phyloP scores from a whole-genome alignment of 331 rosid species.

The Quercus lobata region DNA sequence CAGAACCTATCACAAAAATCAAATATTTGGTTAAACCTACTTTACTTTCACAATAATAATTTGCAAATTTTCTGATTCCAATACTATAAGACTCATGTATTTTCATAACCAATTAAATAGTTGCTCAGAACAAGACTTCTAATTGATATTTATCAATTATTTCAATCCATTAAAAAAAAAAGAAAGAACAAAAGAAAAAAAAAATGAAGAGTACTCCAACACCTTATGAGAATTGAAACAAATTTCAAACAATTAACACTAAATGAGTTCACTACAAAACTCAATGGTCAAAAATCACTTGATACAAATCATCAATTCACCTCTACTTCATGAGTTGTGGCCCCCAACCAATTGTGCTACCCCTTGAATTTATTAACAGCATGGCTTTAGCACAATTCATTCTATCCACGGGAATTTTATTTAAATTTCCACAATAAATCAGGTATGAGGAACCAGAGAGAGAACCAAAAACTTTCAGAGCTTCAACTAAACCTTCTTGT shows the following conservation, averaged over 20 bases:
- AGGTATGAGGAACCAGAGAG: background rate
- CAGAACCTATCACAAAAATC: conserved; percentile 64
- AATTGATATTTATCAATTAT: background rate
- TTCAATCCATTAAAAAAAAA: background rate
- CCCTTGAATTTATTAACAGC: background rate
- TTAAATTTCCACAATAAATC: no score
- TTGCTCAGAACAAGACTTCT: background rate
- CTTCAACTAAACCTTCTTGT: background rate
- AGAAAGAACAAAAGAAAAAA: no score
- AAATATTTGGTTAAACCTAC: conserved; percentile 9
- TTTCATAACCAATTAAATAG: background rate
- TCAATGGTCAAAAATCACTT: background rate
- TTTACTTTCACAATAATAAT: background rate
- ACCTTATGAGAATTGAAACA: background rate
- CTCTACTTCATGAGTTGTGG: no score
- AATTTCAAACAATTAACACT: background rate
- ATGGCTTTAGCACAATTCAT: background rate
- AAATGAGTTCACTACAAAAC: background rate
- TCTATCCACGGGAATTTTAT: background rate
- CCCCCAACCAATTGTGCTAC: no score
- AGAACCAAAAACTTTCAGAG: background rate
- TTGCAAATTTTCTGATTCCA: background rate
- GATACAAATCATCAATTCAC: background rate
- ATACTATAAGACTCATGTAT: background rate
- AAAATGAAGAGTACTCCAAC: background rate